Evolutionary conservation across 1,284 basidiomycete species (phyloP), one percentile per base, ranked within the genome.

Genomic region (Marasmius tenuissimus): DNA sequence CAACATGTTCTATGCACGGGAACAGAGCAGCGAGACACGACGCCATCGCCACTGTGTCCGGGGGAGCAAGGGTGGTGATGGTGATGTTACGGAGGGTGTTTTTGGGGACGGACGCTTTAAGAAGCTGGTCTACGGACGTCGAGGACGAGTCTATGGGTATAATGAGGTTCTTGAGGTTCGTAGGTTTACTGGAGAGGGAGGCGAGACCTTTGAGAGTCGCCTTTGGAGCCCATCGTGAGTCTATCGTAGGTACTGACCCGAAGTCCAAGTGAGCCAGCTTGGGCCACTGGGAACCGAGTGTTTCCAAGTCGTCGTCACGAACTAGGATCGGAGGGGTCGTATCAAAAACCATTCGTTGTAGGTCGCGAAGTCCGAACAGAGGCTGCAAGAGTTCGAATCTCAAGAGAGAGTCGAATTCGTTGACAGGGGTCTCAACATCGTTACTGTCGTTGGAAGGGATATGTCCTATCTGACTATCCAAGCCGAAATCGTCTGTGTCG

Each of bases 241-340:
- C 68, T 42, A 70, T 65, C 4, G 70, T 71, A 35, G 67, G 67
- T 3, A 70, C 59, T 1, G 71, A 68, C 1, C 81, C 81, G 4
- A 85, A 67, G 62, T 83, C 75, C 50, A 86, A 76, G 58, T 75
- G 72, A 37, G 74, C 69, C 16, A 86, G 72, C 37, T 67, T 59
- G 14, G 81, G 81, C 81, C 81, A 82, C 77, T 78, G 83, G n/a
- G 62, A 68, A 11, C 74, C 66, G 57, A 85, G 66, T 54, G 71
- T 68, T 40, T 71, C 76, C 22, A 85, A 65, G 50, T 80, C 79
- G 18, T 66, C 40, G 64, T 85, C 81, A n/a, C 66, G 70, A 18
- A 85, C 60, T 53, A 69, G 65, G 4, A 76, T 75, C 9, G 81
- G 76, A 55, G 79, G 61, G 9, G 73, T 77, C 5, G 76, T 74